Evolutionary conservation across 2,329 filamentous ascomycete species (phyloP), one percentile per base, ranked within the genome.

Genomic region (Pseudogymnoascus sp.): DNA sequence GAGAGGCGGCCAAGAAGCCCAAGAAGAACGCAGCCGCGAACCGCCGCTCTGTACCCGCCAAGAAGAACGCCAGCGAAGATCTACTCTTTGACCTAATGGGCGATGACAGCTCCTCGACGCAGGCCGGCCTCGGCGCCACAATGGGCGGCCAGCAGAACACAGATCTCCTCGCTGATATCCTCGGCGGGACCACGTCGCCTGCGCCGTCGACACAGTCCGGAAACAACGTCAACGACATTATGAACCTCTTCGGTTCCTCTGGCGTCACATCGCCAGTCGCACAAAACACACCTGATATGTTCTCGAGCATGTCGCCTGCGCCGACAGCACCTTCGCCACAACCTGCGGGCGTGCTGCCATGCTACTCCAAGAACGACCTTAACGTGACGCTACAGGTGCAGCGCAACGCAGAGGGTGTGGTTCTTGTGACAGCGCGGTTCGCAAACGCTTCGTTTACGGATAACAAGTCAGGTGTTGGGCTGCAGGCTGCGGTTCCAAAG

Each of bases 401-500:
- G 74, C 84, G 94, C 48, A 94, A 89, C 67, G 82, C 88, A 3
- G 90, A 91, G 71, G 86, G 87, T 51, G 84, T 85, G 7, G 87
- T 96, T 17, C 92, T 96, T 72, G 87, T 96, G 5, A 80, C 88
- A 59, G 92, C 92, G 13, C 86, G 87, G 7, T 99, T 99, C 80
- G 84, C 84, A 39, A 97, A 97, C 74, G 83, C 78, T 0, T 88
- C 87, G 12, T 80, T 81, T 63, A 84, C 88, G 31, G 81, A 81
- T 12, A 77, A 79, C 12, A 80, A 97, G 58, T 86, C 86, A 13
- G 84, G 83, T 51, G 90, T 97, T 31, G 91, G 90, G 27, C 75
- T 99, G 67, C 94, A 99, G 74, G 94, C 93, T 44, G 94, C 94
- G 0, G 94, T 99, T 61, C 94, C 94, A 7, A 99, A 97, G 77